Conservation (phyloP, 495 filamentous ascomycete genomes). For the Lentithecium fluviatile region DNA sequence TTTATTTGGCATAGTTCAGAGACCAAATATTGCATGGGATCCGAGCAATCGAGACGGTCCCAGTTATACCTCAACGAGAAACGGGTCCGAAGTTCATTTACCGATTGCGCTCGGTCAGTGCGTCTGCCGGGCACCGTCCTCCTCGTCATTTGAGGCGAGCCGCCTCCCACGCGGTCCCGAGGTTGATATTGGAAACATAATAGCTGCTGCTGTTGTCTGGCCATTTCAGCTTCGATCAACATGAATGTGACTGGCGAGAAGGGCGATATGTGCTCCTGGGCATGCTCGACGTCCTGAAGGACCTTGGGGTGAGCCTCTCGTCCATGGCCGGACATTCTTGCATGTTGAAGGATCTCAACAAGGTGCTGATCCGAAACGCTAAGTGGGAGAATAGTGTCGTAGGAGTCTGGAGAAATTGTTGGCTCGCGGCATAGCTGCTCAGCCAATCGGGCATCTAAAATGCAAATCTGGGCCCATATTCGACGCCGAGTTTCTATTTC, state of each 20-base stretch:
- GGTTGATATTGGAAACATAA: background rate
- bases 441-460: slow-evolving; percentile 24
- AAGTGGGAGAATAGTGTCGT: slow-evolving; percentile 25
- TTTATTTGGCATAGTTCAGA: slow-evolving; percentile 7
- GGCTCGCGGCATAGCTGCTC: slow-evolving; percentile 30
- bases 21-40: slow-evolving; percentile 24
- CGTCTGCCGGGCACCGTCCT: background rate
- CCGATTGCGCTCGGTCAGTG: slow-evolving; percentile 1
- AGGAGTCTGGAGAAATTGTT: slow-evolving; percentile 10
- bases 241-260: slow-evolving; percentile 23
- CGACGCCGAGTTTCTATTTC: slow-evolving; percentile 25
- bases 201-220: slow-evolving; percentile 16
- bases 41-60: slow-evolving; percentile 1
- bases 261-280: slow-evolving; percentile 16
- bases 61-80: slow-evolving; percentile 11
- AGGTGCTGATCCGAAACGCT: slow-evolving; percentile 24
- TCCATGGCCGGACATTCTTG: background rate
- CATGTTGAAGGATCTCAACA: slow-evolving; percentile 15
- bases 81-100: slow-evolving; percentile 10
- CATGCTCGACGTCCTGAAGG: slow-evolving; percentile 16
- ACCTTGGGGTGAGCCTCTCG: slow-evolving; percentile 5
- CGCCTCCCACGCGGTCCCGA: slow-evolving; percentile 2
- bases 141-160: slow-evolving; percentile 1
- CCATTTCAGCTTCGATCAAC: slow-evolving; percentile 17
- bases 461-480: slow-evolving; percentile 30